phyloP scores from a whole-genome alignment of 2,329 filamentous ascomycete species.

The Claviceps fusiformis region DNA sequence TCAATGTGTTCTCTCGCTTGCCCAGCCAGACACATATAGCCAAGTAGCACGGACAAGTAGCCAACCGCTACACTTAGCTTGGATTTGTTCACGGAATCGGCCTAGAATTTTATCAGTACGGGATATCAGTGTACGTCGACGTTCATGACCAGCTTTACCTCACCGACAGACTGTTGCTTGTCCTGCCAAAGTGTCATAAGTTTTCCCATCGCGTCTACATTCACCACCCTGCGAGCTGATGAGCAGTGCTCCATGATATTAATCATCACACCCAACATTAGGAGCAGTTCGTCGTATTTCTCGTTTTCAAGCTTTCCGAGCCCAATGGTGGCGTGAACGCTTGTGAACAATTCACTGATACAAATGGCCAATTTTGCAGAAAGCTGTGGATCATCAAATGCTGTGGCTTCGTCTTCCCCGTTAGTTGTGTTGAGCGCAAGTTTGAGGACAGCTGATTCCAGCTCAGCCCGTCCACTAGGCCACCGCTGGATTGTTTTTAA shows the following conservation, averaged over 20 bases:
- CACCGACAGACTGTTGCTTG: constrained; percentile 48
- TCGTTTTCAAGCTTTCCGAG: constrained; percentile 34
- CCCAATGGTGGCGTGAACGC: constrained; percentile 32
- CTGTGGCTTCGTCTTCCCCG: constrained; percentile 57
- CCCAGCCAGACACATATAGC: constrained; percentile 56
- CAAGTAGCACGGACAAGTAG: constrained; percentile 73
- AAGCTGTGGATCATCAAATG: constrained; percentile 50
- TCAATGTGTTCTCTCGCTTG: constrained; percentile 30
- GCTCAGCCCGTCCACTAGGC: constrained; percentile 14
- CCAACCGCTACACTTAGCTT: constrained; percentile 73
- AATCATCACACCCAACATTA: constrained; percentile 71
- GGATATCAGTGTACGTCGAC: background rate
- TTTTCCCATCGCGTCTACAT: constrained; percentile 33
- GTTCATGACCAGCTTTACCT: constrained; percentile 41
- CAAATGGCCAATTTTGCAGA: constrained; percentile 33
- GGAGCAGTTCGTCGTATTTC: constrained; percentile 56
- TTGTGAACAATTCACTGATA: constrained; percentile 37
- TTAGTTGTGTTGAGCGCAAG: constrained; percentile 80
- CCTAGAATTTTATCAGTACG: constrained; percentile 26
- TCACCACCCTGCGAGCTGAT: constrained; percentile 34
- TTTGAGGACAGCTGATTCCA: constrained; percentile 25
- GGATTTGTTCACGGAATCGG: constrained; percentile 59
- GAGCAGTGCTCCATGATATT: constrained; percentile 74
- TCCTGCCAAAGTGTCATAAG: constrained; percentile 55
- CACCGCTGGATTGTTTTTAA: constrained; percentile 16